Conservation (phyloP, 805 yeast species). For the Wickerhamiella musiphila region DNA sequence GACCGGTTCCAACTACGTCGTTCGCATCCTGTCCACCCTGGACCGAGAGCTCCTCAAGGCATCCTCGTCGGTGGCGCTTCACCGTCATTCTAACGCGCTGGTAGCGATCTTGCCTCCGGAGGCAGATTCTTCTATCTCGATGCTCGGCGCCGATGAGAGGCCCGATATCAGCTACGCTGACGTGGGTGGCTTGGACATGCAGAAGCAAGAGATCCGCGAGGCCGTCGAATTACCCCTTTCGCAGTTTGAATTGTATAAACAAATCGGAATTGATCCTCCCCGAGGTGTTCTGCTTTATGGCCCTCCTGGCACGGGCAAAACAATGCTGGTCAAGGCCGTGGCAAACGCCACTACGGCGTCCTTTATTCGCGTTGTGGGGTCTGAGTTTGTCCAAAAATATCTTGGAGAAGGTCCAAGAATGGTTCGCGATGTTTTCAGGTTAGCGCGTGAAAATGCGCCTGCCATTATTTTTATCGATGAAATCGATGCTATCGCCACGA, state of each 20-base stretch:
- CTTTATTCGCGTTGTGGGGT: slow-evolving; percentile 91
- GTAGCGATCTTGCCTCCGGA: slow-evolving; percentile 97
- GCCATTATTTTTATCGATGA: slow-evolving; percentile 95
- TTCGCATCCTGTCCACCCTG: slow-evolving; percentile 80
- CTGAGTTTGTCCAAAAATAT: slow-evolving; percentile 95
- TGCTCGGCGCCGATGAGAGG: slow-evolving; percentile 84
- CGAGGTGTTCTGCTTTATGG: slow-evolving; percentile 94
- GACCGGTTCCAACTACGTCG: slow-evolving; percentile 95
- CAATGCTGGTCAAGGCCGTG: slow-evolving; percentile 97
- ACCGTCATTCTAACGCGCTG: slow-evolving; percentile 94
- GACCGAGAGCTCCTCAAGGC: slow-evolving; percentile 91
- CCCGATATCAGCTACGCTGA: slow-evolving; percentile 95
- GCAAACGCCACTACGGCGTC: slow-evolving; percentile 94
- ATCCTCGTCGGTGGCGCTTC: slow-evolving; percentile 88
- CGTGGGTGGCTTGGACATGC: slow-evolving; percentile 98
- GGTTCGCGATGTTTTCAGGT: slow-evolving; percentile 95
- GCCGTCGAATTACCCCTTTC: slow-evolving; percentile 95
- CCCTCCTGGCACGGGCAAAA: slow-evolving; percentile 99
- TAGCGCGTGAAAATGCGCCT: slow-evolving; percentile 95
- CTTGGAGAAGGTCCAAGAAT: slow-evolving; percentile 99
- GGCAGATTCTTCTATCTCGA: slow-evolving; percentile 91
- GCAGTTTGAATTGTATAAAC: slow-evolving; percentile 88
- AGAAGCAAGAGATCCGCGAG: slow-evolving; percentile 95
- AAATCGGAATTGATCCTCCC: slow-evolving; percentile 98
- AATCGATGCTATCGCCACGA: slow-evolving; percentile 97